Conservation (phyloP, 768 basidiomycete species). For the Tylopilus sp. region DNA sequence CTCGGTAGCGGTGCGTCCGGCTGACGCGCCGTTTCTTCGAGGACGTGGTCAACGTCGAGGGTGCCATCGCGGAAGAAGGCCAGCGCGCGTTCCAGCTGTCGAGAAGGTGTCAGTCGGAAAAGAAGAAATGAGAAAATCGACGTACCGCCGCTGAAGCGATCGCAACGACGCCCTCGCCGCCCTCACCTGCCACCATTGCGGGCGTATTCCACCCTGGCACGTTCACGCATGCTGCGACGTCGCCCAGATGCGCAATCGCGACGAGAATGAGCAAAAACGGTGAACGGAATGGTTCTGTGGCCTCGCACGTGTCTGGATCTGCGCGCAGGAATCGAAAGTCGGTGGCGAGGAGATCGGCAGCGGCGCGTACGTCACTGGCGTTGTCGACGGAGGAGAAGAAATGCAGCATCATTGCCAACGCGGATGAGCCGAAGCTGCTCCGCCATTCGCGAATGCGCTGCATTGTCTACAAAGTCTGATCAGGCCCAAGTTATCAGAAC, state of each 20-base stretch:
- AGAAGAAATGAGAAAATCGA: neutral
- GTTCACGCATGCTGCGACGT: neutral
- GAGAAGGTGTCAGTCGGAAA: neutral
- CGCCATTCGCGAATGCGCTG: slow-evolving; percentile 1
- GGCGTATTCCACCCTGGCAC: slow-evolving; percentile 1
- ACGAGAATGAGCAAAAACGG: neutral
- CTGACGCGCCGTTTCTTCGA: neutral
- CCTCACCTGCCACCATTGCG: neutral
- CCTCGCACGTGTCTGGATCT: slow-evolving; percentile 1
- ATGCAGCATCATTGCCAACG: slow-evolving; percentile 1
- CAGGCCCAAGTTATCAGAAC: neutral
- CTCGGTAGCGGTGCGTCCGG: neutral
- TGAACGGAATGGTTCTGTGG: neutral
- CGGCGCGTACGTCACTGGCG: neutral
- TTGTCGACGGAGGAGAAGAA: slow-evolving; percentile 1
- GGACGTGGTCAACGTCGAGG: neutral
- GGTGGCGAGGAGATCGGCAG: neutral
- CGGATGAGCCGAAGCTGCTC: neutral
- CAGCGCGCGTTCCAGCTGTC: slow-evolving; percentile 1
- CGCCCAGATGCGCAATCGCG: neutral
- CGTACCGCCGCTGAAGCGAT: slow-evolving; percentile 3
- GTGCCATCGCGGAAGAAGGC: neutral
- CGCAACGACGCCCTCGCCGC: slow-evolving; percentile 2
- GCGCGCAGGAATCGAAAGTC: neutral
- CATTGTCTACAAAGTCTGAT: neutral